Evolutionary conservation across 371 early-diverging fungal genomes (phyloP), one percentile per base, ranked within the genome.

Genomic region (Mortierella sp.): DNA sequence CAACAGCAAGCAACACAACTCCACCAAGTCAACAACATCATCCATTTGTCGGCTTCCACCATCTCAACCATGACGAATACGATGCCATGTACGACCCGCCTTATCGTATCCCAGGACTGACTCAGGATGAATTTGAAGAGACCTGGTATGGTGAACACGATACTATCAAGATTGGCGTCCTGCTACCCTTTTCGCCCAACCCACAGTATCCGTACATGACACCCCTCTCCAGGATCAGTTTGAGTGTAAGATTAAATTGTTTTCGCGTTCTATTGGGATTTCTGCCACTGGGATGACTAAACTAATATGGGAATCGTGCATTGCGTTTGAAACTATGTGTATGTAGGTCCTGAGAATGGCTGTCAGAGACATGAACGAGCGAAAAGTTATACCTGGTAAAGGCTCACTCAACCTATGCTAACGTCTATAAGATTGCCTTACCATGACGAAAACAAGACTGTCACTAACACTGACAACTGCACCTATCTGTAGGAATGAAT

Each of bases 261-360:
- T 63, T 34, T 34, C 14, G 14, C 19, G 8, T 31, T n/a, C 26
- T 13, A 16, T 31, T 73, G 31, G 21, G 13, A 31, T 52, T 9
- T 73, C 55, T 31, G 16, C n/a, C 21, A 24, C 42, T 26, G 19
- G 3, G 24, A 1, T 10, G 2, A 31, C 19, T 6, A 19, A 21
- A 63, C 63, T 63, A 34, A 63, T 19, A 31, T 6, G 3, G 3
- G 26, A 6, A 21, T 3, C 10, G 0, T 26, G 4, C 14, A 31
- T 21, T 63, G 14, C 48, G 10, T 3, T 28, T 26, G 3, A 21
- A 28, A 47, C 38, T 3, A 21, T 11, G 47, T 34, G 42, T 11
- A 55, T 34, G 19, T 8, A 84, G 84, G 84, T 73, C 10, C 78
- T 84, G 1, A 77, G 84, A 42, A 84, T 84, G 84, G 84, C 84